phyloP scores from a whole-genome alignment of 2,329 filamentous ascomycete genomes.

The Xylariaceae sp. region DNA sequence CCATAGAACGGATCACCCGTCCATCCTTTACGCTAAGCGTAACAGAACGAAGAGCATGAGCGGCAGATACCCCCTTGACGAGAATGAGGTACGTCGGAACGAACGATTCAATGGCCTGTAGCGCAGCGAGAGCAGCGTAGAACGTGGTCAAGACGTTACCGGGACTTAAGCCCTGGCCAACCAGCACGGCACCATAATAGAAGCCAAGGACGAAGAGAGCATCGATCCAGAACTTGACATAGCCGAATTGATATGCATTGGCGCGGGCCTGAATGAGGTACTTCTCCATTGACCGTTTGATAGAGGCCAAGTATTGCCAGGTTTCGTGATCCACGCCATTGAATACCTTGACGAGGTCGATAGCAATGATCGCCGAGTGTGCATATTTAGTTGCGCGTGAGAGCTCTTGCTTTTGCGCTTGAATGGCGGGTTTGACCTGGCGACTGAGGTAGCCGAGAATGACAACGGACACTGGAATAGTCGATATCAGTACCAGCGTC shows the following conservation, averaged over 20 bases:
- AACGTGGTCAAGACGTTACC: slow-evolving; percentile 77
- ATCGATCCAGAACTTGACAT: slow-evolving; percentile 68
- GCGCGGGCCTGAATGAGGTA: slow-evolving; percentile 65
- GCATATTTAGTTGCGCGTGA: slow-evolving; percentile 65
- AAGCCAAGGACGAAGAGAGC: slow-evolving; percentile 83
- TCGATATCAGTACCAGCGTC: slow-evolving; percentile 70
- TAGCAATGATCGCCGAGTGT: slow-evolving; percentile 63
- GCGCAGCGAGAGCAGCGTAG: slow-evolving; percentile 71
- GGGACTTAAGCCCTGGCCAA: slow-evolving; percentile 53
- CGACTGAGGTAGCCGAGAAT: slow-evolving; percentile 56
- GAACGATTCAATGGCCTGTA: slow-evolving; percentile 67
- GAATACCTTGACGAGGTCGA: slow-evolving; percentile 82
- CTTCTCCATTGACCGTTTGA: slow-evolving; percentile 52
- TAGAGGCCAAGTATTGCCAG: slow-evolving; percentile 55
- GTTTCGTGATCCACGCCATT: slow-evolving; percentile 68
- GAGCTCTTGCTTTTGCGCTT: slow-evolving; percentile 61
- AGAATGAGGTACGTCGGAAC: slow-evolving; percentile 72
- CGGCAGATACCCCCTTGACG: slow-evolving; percentile 73
- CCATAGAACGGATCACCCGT: slow-evolving; percentile 27
- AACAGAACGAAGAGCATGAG: slow-evolving; percentile 52
- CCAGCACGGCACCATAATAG: slow-evolving; percentile 73
- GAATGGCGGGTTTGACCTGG: slow-evolving; percentile 59
- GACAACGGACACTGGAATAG: slow-evolving; percentile 60
- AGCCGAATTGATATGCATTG: slow-evolving; percentile 66
- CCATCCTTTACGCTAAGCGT: slow-evolving; percentile 29